Conservation (phyloP, 1,284 basidiomycete species). For the Ceratobasidium sp. region DNA sequence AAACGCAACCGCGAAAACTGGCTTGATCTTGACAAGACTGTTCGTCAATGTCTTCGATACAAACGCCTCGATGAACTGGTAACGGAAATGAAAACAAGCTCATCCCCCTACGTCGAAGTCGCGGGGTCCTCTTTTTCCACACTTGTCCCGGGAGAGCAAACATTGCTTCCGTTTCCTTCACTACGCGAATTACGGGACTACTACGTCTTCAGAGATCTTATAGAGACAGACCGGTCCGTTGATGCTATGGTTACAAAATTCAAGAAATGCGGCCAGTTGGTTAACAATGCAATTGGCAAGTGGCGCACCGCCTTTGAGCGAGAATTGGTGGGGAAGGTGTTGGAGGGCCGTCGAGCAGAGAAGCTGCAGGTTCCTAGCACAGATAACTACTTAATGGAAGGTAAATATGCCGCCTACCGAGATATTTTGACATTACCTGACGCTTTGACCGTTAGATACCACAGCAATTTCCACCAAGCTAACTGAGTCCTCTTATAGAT, state of each 20-base stretch:
- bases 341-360: background rate
- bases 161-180: background rate
- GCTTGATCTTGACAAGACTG: background rate
- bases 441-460: background rate
- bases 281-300: conserved; percentile 20
- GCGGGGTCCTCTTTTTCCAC: background rate
- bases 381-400: background rate
- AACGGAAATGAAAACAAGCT: background rate
- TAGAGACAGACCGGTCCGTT: conserved; percentile 32
- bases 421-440: background rate
- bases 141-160: background rate
- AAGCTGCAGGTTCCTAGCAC: background rate
- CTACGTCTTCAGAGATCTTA: conserved; percentile 23
- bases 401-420: background rate
- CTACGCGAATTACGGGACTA: conserved; percentile 6
- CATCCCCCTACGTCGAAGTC: conserved; percentile 13
- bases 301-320: conserved; percentile 30
- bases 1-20: conserved; percentile 8
- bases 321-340: background rate
- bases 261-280: background rate
- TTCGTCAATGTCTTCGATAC: background rate
- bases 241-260: conserved; percentile 24
- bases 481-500: conserved; percentile 22
- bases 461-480: conserved; percentile 16
- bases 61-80: conserved; percentile 5